A percentile compares a stretch with the other conserved stretches of the same genome.
Conservation (phyloP, 805 yeast species). For the Pichia cabralensis region DNA sequence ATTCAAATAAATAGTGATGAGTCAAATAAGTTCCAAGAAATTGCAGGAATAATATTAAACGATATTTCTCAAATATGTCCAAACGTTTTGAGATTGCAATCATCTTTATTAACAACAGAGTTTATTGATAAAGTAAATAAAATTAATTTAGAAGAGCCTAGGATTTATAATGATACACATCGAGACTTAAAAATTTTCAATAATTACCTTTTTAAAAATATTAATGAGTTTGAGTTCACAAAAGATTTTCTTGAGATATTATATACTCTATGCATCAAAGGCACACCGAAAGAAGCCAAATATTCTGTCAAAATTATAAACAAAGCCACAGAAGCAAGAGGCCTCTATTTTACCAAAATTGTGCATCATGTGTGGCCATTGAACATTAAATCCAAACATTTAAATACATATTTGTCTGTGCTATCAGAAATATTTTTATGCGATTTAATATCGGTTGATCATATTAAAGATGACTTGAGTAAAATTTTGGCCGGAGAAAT, state of each 20-base stretch:
- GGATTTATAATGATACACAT: slow-evolving; percentile 14
- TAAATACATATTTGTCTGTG: slow-evolving; percentile 49
- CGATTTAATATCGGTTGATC: slow-evolving; percentile 37
- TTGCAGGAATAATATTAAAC: slow-evolving; percentile 47
- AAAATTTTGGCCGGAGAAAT: slow-evolving; percentile 51
- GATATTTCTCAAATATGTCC: slow-evolving; percentile 54
- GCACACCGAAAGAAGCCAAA: slow-evolving; percentile 52
- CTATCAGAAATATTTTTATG: slow-evolving; percentile 48
- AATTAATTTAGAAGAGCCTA: not conserved
- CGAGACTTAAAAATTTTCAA: slow-evolving; percentile 48
- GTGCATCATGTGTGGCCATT: slow-evolving; percentile 42
- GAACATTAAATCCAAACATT: slow-evolving; percentile 25
- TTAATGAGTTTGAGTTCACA: slow-evolving; percentile 26
- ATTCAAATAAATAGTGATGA: slow-evolving; percentile 35
- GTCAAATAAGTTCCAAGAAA: slow-evolving; percentile 15
- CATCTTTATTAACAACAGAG: slow-evolving; percentile 35
- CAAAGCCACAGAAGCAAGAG: slow-evolving; percentile 30
- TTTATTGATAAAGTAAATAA: not conserved
- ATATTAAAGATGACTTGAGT: slow-evolving; percentile 48
- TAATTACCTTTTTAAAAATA: slow-evolving; percentile 35
- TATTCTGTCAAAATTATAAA: slow-evolving; percentile 53
- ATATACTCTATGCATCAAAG: slow-evolving; percentile 36
- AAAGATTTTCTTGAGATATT: slow-evolving; percentile 35
- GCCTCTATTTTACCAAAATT: slow-evolving; percentile 30
- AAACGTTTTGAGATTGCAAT: slow-evolving; percentile 50